Conservation (phyloP, 2,329 filamentous ascomycete species). For the Rosellinia necatrix region DNA sequence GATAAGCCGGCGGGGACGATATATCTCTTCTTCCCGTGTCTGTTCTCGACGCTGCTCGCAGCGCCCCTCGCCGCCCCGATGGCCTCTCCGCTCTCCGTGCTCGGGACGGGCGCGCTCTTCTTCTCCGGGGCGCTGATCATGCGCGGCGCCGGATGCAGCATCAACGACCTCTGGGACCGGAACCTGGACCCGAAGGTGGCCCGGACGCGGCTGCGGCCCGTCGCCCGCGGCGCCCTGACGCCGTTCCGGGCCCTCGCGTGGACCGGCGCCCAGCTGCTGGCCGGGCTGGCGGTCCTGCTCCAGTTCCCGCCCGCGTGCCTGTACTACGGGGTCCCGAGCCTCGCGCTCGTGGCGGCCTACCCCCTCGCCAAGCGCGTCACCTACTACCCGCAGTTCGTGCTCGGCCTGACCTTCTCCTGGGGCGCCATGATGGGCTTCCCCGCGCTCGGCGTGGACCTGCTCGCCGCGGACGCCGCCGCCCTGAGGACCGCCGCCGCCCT, state of each 20-base stretch:
- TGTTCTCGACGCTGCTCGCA: constrained; percentile 82
- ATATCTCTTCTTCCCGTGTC: constrained; percentile 83
- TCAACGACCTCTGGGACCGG: constrained; percentile 90
- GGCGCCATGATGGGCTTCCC: constrained; percentile 88
- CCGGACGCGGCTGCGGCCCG: constrained; percentile 76
- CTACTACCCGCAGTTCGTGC: constrained; percentile 82
- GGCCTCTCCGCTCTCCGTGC: constrained; percentile 61
- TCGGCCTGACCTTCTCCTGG: constrained; percentile 88
- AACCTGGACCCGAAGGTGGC: constrained; percentile 82
- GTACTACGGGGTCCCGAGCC: constrained; percentile 76
- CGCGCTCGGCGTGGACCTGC: constrained; percentile 76
- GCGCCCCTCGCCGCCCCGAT: constrained; percentile 70
- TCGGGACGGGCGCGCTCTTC: constrained; percentile 72
- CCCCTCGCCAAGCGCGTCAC: constrained; percentile 85
- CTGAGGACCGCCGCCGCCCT: constrained; percentile 61
- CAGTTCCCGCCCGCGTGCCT: constrained; percentile 77
- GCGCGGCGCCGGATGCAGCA: constrained; percentile 85
- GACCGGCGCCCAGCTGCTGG: constrained; percentile 73
- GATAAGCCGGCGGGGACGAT: constrained; percentile 83
- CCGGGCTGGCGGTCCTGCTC: constrained; percentile 73
- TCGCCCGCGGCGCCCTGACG: constrained; percentile 77
- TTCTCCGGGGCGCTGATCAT: constrained; percentile 79
- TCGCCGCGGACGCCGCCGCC: constrained; percentile 62
- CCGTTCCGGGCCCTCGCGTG: constrained; percentile 74
- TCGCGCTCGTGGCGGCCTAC: constrained; percentile 75